Percentiles rank a stretch among this genome's conserved stretches.
These are phyloP conservation scores for Naganishia vaughanmartiniae DNA, from an alignment of 768 basidiomycete species.

Conservation along the genomic window DNA sequence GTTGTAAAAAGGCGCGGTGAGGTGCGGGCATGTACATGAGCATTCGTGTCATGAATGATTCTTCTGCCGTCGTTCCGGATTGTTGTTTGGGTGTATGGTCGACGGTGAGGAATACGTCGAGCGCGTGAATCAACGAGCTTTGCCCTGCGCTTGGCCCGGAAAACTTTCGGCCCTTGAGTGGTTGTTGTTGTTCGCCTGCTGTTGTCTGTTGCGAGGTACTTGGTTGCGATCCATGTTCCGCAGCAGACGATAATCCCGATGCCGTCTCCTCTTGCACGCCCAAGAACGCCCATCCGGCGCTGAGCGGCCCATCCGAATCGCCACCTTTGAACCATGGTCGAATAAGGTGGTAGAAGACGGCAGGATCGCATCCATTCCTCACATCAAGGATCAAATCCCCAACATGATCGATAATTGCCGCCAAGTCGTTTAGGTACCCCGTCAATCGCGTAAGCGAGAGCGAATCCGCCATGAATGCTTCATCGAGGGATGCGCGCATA, in stretches of 20 bases:
- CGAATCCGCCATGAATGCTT: slow-evolving; percentile 74
- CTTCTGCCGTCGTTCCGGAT: slow-evolving; percentile 38
- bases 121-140: slow-evolving; percentile 70
- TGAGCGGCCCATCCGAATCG: slow-evolving; percentile 56
- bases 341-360: slow-evolving; percentile 78
- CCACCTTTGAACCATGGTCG: slow-evolving; percentile 93
- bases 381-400: slow-evolving; percentile 63
- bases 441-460: slow-evolving; percentile 67
- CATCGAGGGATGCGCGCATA: slow-evolving; percentile 83
- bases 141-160: slow-evolving; percentile 93
- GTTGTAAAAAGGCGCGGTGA: slow-evolving; percentile 72
- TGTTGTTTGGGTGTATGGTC: slow-evolving; percentile 54
- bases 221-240: neutral
- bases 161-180: slow-evolving; percentile 51
- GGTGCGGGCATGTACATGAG: slow-evolving; percentile 89
- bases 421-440: slow-evolving; percentile 64
- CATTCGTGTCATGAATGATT: slow-evolving; percentile 78
- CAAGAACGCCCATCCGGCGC: slow-evolving; percentile 63
- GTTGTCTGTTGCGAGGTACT: neutral
- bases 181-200: too few relatives aligned
- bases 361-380: slow-evolving; percentile 68
- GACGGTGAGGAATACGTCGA: slow-evolving; percentile 51
- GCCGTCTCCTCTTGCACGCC: slow-evolving; percentile 51
- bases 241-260: neutral
- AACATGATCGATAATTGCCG: slow-evolving; percentile 65